phyloP scores from a whole-genome alignment of 106 monocot genomes.

The Allium fistulosum region DNA sequence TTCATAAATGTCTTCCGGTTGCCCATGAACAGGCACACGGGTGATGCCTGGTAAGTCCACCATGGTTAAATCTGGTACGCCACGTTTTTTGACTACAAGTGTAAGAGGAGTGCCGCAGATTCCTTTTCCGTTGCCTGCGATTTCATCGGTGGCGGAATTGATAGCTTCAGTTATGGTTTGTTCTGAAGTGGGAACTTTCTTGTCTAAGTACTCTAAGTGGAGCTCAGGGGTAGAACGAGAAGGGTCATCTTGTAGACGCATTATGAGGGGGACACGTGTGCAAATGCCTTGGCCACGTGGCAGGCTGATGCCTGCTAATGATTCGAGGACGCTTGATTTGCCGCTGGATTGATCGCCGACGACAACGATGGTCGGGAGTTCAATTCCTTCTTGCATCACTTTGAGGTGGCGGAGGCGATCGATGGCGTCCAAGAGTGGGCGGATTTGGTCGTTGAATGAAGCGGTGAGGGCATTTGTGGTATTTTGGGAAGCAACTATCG shows the following conservation, averaged over 20 bases:
- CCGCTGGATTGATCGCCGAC: constrained; percentile 22
- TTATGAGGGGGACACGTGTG: constrained; percentile 18
- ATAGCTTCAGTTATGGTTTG: not conserved
- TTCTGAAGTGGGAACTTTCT: not conserved
- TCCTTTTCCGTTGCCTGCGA: constrained; percentile 11
- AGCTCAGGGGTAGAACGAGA: not conserved
- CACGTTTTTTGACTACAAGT: constrained; percentile 10
- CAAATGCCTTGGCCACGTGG: constrained; percentile 24
- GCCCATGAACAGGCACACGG: constrained; percentile 9
- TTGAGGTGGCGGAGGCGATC: constrained; percentile 20
- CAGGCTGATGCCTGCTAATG: constrained; percentile 17
- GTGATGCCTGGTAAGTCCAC: constrained; percentile 21
- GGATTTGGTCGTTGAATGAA: constrained; percentile 19
- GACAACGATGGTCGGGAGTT: constrained; percentile 20
- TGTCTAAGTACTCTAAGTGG: constrained; percentile 10
- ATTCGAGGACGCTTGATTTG: constrained; percentile 20
- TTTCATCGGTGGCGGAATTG: constrained; percentile 8
- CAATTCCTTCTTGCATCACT: constrained; percentile 17
- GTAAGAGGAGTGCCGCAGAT: constrained; percentile 13
- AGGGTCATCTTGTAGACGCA: constrained; percentile 11
- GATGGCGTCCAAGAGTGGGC: constrained; percentile 19
- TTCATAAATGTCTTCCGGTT: constrained; percentile 12
- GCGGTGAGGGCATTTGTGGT: constrained; percentile 5
- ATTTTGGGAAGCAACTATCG: not conserved
- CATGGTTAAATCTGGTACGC: constrained; percentile 13